Conservation (phyloP, 208 protist genomes). For the Trypanosoma congolense region DNA sequence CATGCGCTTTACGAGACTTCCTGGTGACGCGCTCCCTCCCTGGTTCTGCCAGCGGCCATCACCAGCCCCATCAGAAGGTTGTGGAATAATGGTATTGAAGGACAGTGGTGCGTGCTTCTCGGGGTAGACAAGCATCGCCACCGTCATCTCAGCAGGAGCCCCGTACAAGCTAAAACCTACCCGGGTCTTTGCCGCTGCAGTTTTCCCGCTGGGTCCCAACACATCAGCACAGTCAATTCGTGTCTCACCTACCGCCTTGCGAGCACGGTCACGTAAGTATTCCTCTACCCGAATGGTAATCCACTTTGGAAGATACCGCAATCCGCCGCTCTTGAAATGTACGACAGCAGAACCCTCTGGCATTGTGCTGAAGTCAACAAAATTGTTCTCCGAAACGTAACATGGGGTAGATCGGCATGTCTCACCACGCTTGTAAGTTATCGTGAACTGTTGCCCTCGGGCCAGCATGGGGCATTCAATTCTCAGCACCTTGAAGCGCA, state of each 20-base stretch:
- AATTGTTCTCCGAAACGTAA: conserved; percentile 51
- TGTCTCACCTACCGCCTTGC: conserved; percentile 58
- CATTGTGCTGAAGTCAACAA: conserved; percentile 75
- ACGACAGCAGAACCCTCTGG: conserved; percentile 74
- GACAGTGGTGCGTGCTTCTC: conserved; percentile 41
- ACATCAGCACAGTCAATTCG: conserved; percentile 67
- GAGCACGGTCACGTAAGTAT: conserved; percentile 60
- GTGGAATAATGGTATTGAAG: conserved; percentile 52
- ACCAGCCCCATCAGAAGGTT: conserved; percentile 4
- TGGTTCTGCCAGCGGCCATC: conserved; percentile 18
- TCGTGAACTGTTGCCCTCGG: conserved; percentile 72
- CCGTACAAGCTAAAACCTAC: conserved; percentile 66
- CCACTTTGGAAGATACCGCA: conserved; percentile 71
- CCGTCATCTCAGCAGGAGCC: conserved; percentile 45
- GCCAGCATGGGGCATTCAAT: conserved; percentile 59
- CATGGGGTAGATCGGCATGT: conserved; percentile 71
- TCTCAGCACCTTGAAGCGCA: conserved; percentile 72
- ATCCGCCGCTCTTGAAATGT: conserved; percentile 67
- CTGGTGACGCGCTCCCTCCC: not conserved
- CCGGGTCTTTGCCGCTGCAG: conserved; percentile 27
- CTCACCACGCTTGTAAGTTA: conserved; percentile 68
- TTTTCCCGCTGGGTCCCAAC: conserved; percentile 22
- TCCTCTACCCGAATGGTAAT: conserved; percentile 81
- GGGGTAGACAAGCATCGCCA: conserved; percentile 73
- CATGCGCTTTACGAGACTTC: conserved; percentile 48